A percentile compares a stretch with the other conserved stretches of the same genome.
Evolutionary conservation across 2,329 filamentous ascomycete genomes (phyloP).

Genomic region (Fusarium concolor): DNA sequence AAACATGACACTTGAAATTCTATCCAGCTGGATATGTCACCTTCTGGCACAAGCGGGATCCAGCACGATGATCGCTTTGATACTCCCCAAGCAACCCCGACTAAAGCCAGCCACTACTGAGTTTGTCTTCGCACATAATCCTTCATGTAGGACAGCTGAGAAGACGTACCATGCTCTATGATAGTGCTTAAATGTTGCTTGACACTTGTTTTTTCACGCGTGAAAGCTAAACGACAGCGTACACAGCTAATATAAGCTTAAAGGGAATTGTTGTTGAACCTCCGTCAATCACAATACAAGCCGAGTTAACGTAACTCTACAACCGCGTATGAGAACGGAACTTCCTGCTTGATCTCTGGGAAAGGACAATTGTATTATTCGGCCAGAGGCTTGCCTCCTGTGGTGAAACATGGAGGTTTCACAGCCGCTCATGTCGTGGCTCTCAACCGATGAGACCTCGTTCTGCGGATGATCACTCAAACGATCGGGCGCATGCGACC

Average conservation of each 20-base stretch:
- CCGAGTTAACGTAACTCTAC: slow-evolving; percentile 21
- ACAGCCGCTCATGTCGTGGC: slow-evolving; percentile 33
- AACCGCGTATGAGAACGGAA: slow-evolving; percentile 1
- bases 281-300: slow-evolving; percentile 22
- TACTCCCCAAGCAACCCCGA: slow-evolving; percentile 2
- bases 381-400: slow-evolving; percentile 33
- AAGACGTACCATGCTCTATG: not conserved
- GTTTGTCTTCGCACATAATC: slow-evolving; percentile 13
- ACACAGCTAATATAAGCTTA: slow-evolving; percentile 47
- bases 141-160: slow-evolving; percentile 20
- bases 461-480: slow-evolving; percentile 9
- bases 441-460: slow-evolving; percentile 10
- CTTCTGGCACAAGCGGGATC: slow-evolving; percentile 17
- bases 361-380: slow-evolving; percentile 30
- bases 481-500: slow-evolving; percentile 2
- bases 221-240: slow-evolving; percentile 11
- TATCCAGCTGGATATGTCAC: slow-evolving; percentile 1
- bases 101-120: slow-evolving; percentile 8
- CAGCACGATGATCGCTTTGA: not conserved
- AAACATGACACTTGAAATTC: not conserved
- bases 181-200: slow-evolving; percentile 5
- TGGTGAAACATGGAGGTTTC: slow-evolving; percentile 35
- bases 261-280: slow-evolving; percentile 25
- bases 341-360: slow-evolving; percentile 11
- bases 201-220: slow-evolving; percentile 19